Conservation (phyloP, 1,284 basidiomycete genomes). For the Coriolopsis trogii region DNA sequence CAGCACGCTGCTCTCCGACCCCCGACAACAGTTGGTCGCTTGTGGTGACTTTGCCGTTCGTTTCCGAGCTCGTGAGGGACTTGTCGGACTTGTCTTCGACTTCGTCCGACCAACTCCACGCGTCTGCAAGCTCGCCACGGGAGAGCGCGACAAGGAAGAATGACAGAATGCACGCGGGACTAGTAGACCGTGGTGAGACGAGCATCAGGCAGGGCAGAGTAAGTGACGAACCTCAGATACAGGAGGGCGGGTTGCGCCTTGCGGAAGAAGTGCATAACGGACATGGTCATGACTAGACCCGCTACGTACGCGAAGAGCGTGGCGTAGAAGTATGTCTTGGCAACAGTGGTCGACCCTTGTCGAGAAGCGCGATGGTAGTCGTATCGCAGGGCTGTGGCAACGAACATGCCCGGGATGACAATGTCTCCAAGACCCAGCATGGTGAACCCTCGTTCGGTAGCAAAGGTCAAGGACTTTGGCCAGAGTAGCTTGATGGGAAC, state of each 20-base stretch:
- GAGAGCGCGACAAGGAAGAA: conserved; percentile 55
- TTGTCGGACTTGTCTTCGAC: conserved; percentile 19
- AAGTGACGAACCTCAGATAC: conserved; percentile 76
- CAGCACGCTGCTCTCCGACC: not conserved
- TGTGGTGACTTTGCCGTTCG: conserved; percentile 13
- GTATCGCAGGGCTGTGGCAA: conserved; percentile 88
- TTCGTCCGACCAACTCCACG: conserved; percentile 67
- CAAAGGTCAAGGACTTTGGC: conserved; percentile 72
- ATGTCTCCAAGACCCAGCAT: conserved; percentile 95
- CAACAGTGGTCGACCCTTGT: conserved; percentile 40
- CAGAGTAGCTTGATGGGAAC: conserved; percentile 94
- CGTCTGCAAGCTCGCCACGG: conserved; percentile 61
- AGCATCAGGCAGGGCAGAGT: not conserved
- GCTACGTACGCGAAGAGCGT: conserved; percentile 76
- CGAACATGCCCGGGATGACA: conserved; percentile 88
- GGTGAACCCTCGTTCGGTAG: conserved; percentile 68
- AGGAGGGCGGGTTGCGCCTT: conserved; percentile 91
- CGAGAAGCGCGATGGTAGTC: conserved; percentile 62
- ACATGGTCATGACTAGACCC: conserved; percentile 83
- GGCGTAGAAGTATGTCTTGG: conserved; percentile 81
- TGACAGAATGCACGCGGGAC: conserved; percentile 70
- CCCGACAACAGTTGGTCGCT: too few species aligned
- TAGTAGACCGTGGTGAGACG: conserved; percentile 30
- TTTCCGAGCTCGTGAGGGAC: not conserved
- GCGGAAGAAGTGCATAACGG: conserved; percentile 83